Base-by-base conservation (phyloP, 2,329 filamentous ascomycete genomes). In the Epichloe sp. region DNA sequence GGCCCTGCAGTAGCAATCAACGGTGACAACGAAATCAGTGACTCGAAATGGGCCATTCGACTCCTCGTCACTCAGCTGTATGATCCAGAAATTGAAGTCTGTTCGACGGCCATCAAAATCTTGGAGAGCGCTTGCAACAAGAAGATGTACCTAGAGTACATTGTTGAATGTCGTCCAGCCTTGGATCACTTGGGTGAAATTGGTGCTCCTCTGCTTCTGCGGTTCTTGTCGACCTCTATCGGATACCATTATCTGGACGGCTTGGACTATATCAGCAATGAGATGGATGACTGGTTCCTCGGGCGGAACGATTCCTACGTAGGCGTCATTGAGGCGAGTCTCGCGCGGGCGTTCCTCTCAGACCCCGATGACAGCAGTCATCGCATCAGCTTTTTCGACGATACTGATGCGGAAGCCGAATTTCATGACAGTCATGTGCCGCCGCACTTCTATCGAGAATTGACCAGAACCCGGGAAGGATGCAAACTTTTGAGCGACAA, bases 251-350 rank as follows among this genome's bases (percentile, higher is more conserved):
- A 98, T 66, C 76, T 98, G 5, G 89, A 97, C 63, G 93, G 90
- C 0, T 74, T 98, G 43, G 94, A 98, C 70, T 98, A 98, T 64
- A 98, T 98, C 66, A 96, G 90, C 55, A 93, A 95, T 63, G 94
- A 98, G 66, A 98, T 98, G 93, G 93, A 98, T 59, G 94, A 98
- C 68, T 98, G 93, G 93, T 98, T 97, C 63, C 75, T 98, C 34
- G 93, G 93, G 14, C 83, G 93, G 44, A 98, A 98, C 63, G 91
- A 98, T 65, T 85, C 83, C n/a, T 98, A 98, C 58, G 93, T 98
- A 48, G 79, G 82, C 38, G 79, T 97, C 41, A 91, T 98, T 41
- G 93, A 98, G 67, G 93, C 94, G n/a, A 95, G 90, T 50, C 76
- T 98, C 48, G 88, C 90, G 35, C 83, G 88, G 54, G 85, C 90